Evolutionary conservation across 2,329 filamentous ascomycete species (phyloP), one percentile per base, ranked within the genome.

Genomic region (Clonostachys solani): DNA sequence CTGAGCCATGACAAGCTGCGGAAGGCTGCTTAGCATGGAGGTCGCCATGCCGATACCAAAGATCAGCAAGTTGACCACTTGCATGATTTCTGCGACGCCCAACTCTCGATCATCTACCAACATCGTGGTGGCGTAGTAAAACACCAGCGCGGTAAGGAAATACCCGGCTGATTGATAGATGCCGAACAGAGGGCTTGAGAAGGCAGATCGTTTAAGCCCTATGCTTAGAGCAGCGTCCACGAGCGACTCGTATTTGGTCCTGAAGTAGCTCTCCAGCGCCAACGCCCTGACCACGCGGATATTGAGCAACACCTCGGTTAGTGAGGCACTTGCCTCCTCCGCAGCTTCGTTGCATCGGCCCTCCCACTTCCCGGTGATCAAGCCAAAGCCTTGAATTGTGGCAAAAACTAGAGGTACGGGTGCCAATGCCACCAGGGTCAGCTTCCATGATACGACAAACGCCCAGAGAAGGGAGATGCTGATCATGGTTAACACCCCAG

Each of bases 21-120:
- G 92, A 19, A 97, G 81, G 58, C 84, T 85, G 43, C 80, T 77
- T 16, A 95, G 68, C 47, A 94, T 80, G 33, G 77, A 75, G 35
- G 82, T 82, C 3, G 87, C 81, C 12, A 86, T 89, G 12, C 84
- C 83, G 47, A 95, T 81, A 50, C 87, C 86, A 60, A 96, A 88
- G n/a, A 96, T 77, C 2, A 97, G 75, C 46, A 96, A 75, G 34
- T 91, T 87, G 56, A 94, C 84, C 1, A 94, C 87, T 50, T 86
- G 81, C 29, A 95, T 68, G 16, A 94, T 78, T 2, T 76, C 69
- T 2, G 77, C 72, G 0, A 86, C 77, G 0, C 71, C 73, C n/a
- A 67, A 59, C 12, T 60, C 56, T 7, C 69, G 65, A 37, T 77
- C 65, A 10, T 69, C 59, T 0, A 75, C 72, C 6, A 88, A 75